A percentile compares a stretch with the other conserved stretches of the same genome.
Evolutionary conservation across 306 rosid genomes (phyloP).

Genomic region (Begonia fuchsioides): DNA sequence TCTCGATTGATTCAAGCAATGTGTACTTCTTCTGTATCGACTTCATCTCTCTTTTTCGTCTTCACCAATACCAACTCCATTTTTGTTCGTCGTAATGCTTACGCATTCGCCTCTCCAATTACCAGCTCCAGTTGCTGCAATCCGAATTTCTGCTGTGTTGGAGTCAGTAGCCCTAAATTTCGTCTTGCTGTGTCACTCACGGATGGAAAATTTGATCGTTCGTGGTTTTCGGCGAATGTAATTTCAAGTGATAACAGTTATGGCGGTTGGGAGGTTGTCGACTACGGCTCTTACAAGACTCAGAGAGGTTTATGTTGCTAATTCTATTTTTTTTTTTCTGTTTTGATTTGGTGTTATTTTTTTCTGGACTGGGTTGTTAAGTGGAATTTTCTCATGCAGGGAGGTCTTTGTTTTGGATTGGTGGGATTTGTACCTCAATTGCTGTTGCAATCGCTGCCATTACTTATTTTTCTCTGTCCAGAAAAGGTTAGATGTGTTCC

Average conservation of each 20-base stretch:
- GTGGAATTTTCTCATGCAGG: constrained; percentile 19
- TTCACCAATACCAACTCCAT: not conserved
- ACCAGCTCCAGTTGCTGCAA: not conserved
- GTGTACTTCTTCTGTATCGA: constrained; percentile 23
- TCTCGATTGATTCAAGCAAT: constrained; percentile 8
- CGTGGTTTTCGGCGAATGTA: constrained; percentile 26
- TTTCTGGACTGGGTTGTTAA: not conserved
- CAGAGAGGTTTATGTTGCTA: constrained; percentile 17
- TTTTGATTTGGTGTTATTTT: too few relatives aligned
- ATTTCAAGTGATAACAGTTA: constrained; percentile 14
- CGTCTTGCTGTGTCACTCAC: constrained; percentile 32
- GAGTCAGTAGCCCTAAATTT: constrained; percentile 14
- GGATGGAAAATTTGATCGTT: constrained; percentile 16
- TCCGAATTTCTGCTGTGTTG: constrained; percentile 15
- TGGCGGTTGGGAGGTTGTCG: constrained; percentile 51
- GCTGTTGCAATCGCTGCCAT: constrained; percentile 33
- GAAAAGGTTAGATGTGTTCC: constrained; percentile 31
- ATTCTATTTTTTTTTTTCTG: not conserved
- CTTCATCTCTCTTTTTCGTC: constrained; percentile 11
- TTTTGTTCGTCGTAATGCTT: constrained; percentile 11
- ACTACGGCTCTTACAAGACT: constrained; percentile 15
- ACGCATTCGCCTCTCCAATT: constrained; percentile 13
- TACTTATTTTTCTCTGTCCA: constrained; percentile 33
- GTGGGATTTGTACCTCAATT: constrained; percentile 44
- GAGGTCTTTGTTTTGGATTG: constrained; percentile 21